Evolutionary conservation across 1,284 basidiomycete species (phyloP).

Genomic region (Ustilago bromivora): DNA sequence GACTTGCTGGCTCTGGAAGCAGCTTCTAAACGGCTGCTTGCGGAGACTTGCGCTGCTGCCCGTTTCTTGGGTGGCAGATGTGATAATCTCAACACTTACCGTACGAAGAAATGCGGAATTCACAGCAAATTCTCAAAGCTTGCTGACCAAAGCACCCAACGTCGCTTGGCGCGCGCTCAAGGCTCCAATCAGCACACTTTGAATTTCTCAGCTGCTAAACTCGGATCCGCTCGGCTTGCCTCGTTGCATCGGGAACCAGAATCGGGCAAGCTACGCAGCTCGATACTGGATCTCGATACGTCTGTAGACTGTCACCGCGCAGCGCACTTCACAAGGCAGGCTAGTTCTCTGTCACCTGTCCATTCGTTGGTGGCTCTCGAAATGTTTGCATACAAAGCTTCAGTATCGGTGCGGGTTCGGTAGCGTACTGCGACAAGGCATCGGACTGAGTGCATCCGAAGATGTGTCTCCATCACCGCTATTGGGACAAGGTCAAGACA

Average conservation of each 20-base stretch:
- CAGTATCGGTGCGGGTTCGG: slow-evolving; percentile 1
- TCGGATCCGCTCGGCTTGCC: slow-evolving; percentile 27
- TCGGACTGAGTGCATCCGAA: slow-evolving; percentile 20
- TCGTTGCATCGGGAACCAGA: neutral
- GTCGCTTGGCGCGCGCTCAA: slow-evolving; percentile 18
- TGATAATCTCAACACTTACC: slow-evolving; percentile 35
- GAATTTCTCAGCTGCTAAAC: slow-evolving; percentile 22
- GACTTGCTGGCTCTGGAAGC: slow-evolving; percentile 5
- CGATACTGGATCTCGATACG: neutral
- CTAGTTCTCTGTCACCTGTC: neutral
- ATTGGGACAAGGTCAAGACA: neutral
- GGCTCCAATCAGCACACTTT: slow-evolving; percentile 33
- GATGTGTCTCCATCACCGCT: slow-evolving; percentile 39
- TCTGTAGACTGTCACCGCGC: neutral
- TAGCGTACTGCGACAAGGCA: slow-evolving; percentile 17
- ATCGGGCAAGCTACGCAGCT: neutral
- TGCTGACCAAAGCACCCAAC: slow-evolving; percentile 43
- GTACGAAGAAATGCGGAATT: slow-evolving; percentile 27
- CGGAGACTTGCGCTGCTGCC: slow-evolving; percentile 13
- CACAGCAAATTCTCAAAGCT: slow-evolving; percentile 7
- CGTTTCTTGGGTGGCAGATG: slow-evolving; percentile 6
- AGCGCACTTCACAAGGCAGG: neutral
- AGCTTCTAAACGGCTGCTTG: slow-evolving; percentile 10
- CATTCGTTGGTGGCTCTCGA: neutral
- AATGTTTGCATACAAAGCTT: neutral